Conservation (phyloP, 192 early-diverging fungal genomes). For the Linnemannia elongata region DNA sequence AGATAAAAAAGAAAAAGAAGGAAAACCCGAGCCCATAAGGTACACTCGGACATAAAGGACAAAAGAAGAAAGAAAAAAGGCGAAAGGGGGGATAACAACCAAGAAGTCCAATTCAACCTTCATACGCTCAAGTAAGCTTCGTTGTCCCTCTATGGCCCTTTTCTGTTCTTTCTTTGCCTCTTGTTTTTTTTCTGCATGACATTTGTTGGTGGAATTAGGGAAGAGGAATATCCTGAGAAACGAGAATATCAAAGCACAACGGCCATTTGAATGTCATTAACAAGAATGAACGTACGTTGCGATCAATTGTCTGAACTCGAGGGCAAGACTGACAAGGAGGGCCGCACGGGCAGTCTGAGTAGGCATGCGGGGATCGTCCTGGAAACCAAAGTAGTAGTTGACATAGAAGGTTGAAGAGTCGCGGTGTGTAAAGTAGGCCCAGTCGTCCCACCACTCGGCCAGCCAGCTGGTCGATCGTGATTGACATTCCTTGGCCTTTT, state of each 20-base stretch:
- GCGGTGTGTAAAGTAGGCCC: constrained; percentile 48
- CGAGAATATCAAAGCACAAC: background rate
- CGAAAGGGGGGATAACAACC: background rate
- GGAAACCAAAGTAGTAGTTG: constrained; percentile 57
- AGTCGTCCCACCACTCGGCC: constrained; percentile 59
- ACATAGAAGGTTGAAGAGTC: constrained; percentile 56
- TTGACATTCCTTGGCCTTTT: constrained; percentile 61
- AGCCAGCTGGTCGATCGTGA: constrained; percentile 58
- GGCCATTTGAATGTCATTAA: background rate
- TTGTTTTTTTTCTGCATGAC: background rate
- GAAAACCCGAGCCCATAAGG: background rate
- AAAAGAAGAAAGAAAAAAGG: background rate
- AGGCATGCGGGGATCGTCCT: constrained; percentile 48
- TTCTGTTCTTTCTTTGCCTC: background rate
- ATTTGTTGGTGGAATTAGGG: background rate
- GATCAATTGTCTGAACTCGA: constrained; percentile 50
- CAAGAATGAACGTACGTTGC: constrained; percentile 38
- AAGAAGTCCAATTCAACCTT: background rate
- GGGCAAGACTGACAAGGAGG: constrained; percentile 48
- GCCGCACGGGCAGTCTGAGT: constrained; percentile 53
- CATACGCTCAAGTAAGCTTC: background rate
- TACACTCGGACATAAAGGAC: background rate
- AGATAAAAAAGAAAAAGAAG: background rate
- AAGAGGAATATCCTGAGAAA: background rate
- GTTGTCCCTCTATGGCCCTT: background rate